Evolutionary conservation across 164 flowering plant species (phyloP), one percentile per base, ranked within the genome.

Genomic region (Santalum album): DNA sequence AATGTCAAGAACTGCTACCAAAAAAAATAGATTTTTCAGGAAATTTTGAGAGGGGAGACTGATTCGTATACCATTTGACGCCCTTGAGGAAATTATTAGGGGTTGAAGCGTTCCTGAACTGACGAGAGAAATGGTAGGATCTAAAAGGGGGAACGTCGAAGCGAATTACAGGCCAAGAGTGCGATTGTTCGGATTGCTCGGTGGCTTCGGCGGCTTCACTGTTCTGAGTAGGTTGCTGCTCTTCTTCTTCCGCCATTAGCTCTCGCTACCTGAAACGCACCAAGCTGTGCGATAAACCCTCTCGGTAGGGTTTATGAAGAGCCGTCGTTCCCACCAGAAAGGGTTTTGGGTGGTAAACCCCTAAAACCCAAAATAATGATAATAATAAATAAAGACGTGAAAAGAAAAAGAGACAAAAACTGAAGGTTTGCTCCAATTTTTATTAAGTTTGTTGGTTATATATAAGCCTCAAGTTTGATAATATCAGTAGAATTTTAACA

Each of bases 11-110:
- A 5, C 12, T 16, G 3, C 15, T 43, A 43, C 21, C 3, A 12
- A 43, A 43, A 20, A 16, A 43, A 25, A 43, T 53, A 17, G 19
- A 47, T 56, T 22, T 50, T 20, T 43, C 1, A 25, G 9, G 48
- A 12, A 60, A 49, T 3, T 4, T 38, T n/a, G 14, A 7, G 32
- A 42, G 62, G 18, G 7, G 5, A 24, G 27, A 11, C 25, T n/a
- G n/a, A 23, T 25, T 25, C 16, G 19, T 22, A 14, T 45, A 91
- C 98, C 98, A 92, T 72, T 83, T 92, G 56, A 83, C 79, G 68
- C 78, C 94, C 62, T 89, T 92, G 68, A 84, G 75, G 50, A 92
- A 89, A 63, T 86, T 92, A 76, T 89, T 89, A 61, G 94, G 84
- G 78, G 73, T 75, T 12, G 78, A 61, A 25, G 53, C 7, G 22